phyloP scores from a whole-genome alignment of 139 green algal species.

The Chlorella sorokiniana region DNA sequence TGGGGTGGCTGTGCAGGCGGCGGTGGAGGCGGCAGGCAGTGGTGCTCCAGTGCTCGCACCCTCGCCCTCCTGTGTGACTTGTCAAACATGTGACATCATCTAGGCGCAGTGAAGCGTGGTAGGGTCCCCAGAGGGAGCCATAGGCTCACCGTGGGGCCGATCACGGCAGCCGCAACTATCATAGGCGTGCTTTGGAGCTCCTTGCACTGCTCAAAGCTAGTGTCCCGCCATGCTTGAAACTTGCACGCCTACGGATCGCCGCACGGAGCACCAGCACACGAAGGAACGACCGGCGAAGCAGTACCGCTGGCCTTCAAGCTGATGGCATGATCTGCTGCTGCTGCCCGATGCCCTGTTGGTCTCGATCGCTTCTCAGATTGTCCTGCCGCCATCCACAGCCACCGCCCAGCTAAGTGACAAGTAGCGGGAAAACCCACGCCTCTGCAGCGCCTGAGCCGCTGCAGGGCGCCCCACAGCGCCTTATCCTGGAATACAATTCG shows the following conservation, averaged over 20 bases:
- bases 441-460: neutral
- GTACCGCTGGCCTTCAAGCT: too few relatives aligned
- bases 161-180: conserved; percentile 22
- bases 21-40: neutral
- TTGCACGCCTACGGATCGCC: too few relatives aligned
- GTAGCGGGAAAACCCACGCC: neutral
- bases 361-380: neutral
- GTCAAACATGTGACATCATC: too few relatives aligned
- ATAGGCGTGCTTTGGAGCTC: neutral
- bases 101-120: too few relatives aligned
- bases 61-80: too few relatives aligned
- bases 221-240: neutral
- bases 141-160: conserved; percentile 15
- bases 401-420: too few relatives aligned
- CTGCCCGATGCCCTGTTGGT: too few relatives aligned
- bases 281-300: too few relatives aligned
- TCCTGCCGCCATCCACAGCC: neutral
- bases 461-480: neutral
- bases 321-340: too few relatives aligned
- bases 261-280: too few relatives aligned
- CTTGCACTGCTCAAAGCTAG: neutral
- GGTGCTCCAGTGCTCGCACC: neutral
- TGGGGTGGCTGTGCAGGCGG: neutral
- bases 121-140: neutral
- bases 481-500: neutral